Evolutionary conservation across 2,329 filamentous ascomycete species (phyloP).

Genomic region (Alternaria infectoria): DNA sequence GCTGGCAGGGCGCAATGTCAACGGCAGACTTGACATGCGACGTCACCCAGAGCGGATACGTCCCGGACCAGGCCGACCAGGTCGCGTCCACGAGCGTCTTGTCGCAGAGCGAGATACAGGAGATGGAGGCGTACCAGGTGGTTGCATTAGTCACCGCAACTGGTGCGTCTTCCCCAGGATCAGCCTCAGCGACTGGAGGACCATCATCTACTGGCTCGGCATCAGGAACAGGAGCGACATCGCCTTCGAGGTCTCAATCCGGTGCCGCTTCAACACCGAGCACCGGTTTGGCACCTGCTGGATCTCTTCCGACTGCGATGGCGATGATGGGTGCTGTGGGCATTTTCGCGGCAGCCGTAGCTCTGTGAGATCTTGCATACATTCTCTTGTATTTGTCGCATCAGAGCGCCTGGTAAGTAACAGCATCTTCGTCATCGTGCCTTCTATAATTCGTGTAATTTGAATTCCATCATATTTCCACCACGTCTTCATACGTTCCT

Average conservation of each 20-base stretch:
- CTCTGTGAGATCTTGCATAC: slow-evolving; percentile 17
- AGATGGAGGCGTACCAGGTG: slow-evolving; percentile 7
- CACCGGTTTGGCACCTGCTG: slow-evolving; percentile 25
- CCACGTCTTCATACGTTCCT: background rate
- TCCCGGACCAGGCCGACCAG: background rate
- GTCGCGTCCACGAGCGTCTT: background rate
- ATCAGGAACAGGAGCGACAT: slow-evolving; percentile 8
- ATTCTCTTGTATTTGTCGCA: background rate
- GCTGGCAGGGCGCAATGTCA: slow-evolving; percentile 28
- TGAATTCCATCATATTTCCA: background rate
- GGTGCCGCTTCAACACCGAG: slow-evolving; percentile 12
- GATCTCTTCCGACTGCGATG: slow-evolving; percentile 25
- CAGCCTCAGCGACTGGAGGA: slow-evolving; percentile 5
- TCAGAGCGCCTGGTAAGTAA: background rate
- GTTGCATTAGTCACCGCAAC: slow-evolving; percentile 21
- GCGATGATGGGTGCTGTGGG: slow-evolving; percentile 32
- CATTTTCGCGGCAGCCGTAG: slow-evolving; percentile 30
- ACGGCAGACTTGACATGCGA: slow-evolving; percentile 32
- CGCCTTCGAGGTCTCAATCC: slow-evolving; percentile 15
- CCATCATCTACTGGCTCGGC: background rate
- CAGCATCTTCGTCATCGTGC: background rate
- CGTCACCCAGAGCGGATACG: slow-evolving; percentile 15
- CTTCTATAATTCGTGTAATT: background rate
- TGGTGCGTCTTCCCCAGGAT: slow-evolving; percentile 5
- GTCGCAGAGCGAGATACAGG: slow-evolving; percentile 14